phyloP scores from a whole-genome alignment of 768 basidiomycete genomes.

The Dioszegia crocea region DNA sequence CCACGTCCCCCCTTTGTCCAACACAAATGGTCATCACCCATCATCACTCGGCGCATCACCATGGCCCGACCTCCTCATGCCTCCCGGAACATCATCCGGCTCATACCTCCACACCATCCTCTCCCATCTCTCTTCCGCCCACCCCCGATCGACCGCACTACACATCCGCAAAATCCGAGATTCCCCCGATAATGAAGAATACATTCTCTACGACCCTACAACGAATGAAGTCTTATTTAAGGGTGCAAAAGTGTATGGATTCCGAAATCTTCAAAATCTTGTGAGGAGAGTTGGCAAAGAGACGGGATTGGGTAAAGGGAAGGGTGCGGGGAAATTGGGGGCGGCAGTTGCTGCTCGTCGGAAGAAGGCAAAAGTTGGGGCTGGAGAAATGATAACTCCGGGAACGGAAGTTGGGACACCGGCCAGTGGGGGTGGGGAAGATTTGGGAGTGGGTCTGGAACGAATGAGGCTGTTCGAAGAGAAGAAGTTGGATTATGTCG shows the following conservation, averaged over 20 bases:
- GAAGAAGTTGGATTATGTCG: conserved; percentile 46
- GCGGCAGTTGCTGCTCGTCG: conserved; percentile 44
- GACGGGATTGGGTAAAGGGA: conserved; percentile 59
- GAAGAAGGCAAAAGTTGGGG: conserved; percentile 23
- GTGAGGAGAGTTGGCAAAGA: conserved; percentile 89
- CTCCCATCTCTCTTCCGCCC: conserved; percentile 52
- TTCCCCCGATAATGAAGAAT: conserved; percentile 50
- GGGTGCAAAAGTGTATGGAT: conserved; percentile 94
- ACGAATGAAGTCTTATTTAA: conserved; percentile 71
- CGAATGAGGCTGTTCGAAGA: conserved; percentile 25
- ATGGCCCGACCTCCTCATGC: conserved; percentile 70
- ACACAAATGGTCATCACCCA: too few species aligned
- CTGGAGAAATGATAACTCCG: neutral
- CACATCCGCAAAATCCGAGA: conserved; percentile 43
- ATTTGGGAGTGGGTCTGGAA: conserved; percentile 8
- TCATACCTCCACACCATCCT: conserved; percentile 84
- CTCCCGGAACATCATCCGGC: conserved; percentile 83
- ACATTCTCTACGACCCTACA: conserved; percentile 49
- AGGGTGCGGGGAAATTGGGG: conserved; percentile 36
- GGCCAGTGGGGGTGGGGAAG: conserved; percentile 12
- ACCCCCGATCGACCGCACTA: conserved; percentile 34
- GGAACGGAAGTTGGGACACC: conserved; percentile 5
- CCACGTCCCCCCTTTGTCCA: too few species aligned
- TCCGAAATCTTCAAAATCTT: conserved; percentile 93
- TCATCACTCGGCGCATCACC: conserved; percentile 23